Evolutionary conservation across 2,329 filamentous ascomycete genomes (phyloP).

Genomic region (Pyrenophora teres): DNA sequence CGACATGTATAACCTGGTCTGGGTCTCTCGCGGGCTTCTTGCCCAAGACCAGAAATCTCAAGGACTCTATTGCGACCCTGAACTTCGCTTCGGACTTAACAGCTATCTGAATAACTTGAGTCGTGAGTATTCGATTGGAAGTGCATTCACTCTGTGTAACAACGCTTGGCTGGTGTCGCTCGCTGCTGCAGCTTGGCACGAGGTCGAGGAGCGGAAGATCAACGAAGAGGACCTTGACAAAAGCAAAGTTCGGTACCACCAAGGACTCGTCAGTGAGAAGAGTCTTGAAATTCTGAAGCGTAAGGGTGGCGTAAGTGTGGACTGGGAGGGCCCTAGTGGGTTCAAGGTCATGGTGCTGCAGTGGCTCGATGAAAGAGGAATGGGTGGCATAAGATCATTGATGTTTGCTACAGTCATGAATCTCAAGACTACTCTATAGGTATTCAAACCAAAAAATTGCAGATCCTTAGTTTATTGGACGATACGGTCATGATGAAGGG

Average conservation of each 20-base stretch:
- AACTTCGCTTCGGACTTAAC: constrained; percentile 52
- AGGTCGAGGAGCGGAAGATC: constrained; percentile 54
- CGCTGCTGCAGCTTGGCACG: constrained; percentile 54
- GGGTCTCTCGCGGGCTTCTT: constrained; percentile 75
- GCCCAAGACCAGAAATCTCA: constrained; percentile 63
- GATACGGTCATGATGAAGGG: no score
- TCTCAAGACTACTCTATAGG: constrained; percentile 53
- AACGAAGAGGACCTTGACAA: constrained; percentile 26
- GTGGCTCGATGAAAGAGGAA: constrained; percentile 67
- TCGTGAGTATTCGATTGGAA: constrained; percentile 45
- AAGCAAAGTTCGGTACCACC: constrained; percentile 37
- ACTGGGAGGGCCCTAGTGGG: constrained; percentile 76
- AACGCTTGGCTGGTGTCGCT: constrained; percentile 53
- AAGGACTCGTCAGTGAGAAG: constrained; percentile 68
- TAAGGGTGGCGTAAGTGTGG: constrained; percentile 67
- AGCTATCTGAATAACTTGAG: constrained; percentile 50
- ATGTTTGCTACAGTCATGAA: constrained; percentile 84
- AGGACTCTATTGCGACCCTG: constrained; percentile 57
- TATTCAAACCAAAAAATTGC: background rate
- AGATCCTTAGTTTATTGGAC: background rate
- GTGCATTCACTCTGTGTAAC: constrained; percentile 55
- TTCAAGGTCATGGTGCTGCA: constrained; percentile 75
- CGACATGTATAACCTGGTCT: constrained; percentile 84
- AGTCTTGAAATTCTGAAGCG: constrained; percentile 67
- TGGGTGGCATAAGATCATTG: constrained; percentile 69